These are phyloP conservation scores for Lyophyllum decastes DNA, from an alignment of 768 basidiomycete species.

Conservation along the genomic window DNA sequence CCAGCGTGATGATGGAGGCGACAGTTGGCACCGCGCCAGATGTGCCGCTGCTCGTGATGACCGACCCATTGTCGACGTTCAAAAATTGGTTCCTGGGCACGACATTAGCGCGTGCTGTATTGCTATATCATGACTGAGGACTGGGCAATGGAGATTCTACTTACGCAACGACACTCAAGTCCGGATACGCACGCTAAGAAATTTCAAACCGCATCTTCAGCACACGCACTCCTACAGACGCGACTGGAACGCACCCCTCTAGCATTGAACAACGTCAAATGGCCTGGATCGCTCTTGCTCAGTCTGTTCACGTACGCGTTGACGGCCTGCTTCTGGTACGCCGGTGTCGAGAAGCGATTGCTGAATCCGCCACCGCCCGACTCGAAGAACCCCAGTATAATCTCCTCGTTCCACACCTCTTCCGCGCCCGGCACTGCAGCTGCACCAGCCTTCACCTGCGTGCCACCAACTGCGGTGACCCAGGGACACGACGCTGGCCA, in stretches of 20 bases:
- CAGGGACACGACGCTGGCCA: slow-evolving; percentile 49
- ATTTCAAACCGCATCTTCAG: not conserved
- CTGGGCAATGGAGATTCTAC: slow-evolving; percentile 3
- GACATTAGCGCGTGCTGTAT: too few species aligned
- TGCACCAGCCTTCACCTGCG: slow-evolving; percentile 37
- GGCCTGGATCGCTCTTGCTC: slow-evolving; percentile 25
- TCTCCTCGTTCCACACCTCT: slow-evolving; percentile 30
- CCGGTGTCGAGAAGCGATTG: slow-evolving; percentile 39
- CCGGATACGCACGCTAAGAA: slow-evolving; percentile 35
- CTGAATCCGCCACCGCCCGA: slow-evolving; percentile 37
- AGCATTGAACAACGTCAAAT: slow-evolving; percentile 23
- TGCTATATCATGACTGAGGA: too few species aligned
- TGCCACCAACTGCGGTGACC: slow-evolving; percentile 48
- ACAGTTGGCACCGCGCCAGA: slow-evolving; percentile 34
- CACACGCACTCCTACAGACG: not conserved
- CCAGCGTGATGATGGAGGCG: slow-evolving; percentile 36
- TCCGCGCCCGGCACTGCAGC: slow-evolving; percentile 28
- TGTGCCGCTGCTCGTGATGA: slow-evolving; percentile 28
- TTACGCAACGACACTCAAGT: slow-evolving; percentile 38
- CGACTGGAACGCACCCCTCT: slow-evolving; percentile 30
- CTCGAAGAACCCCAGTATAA: slow-evolving; percentile 33
- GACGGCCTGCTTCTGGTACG: slow-evolving; percentile 39
- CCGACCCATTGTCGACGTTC: slow-evolving; percentile 26
- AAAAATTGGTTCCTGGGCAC: slow-evolving; percentile 12
- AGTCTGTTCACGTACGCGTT: slow-evolving; percentile 33